A percentile compares a stretch with the other conserved stretches of the same genome.
These are phyloP conservation scores for Aspergillus puulaauensis DNA, from an alignment of 2,329 filamentous ascomycete species.

Conservation along the genomic window DNA sequence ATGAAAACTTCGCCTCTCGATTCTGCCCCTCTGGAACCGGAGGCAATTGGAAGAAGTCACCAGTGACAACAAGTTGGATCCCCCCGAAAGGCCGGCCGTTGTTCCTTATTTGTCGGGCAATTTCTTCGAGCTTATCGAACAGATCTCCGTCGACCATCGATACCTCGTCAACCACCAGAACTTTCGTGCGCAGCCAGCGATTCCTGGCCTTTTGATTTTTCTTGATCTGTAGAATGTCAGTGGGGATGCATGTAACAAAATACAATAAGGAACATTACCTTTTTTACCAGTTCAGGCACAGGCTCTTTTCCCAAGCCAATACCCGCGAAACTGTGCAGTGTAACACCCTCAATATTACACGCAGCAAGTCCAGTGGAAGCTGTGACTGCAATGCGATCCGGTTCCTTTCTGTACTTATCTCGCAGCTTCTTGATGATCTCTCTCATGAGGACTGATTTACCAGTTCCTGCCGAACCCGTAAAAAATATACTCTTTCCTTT, in stretches of 20 bases:
- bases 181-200: slow-evolving; percentile 84
- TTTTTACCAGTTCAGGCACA: slow-evolving; percentile 76
- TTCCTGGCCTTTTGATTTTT: slow-evolving; percentile 83
- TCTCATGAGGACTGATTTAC: slow-evolving; percentile 93
- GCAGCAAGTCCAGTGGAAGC: slow-evolving; percentile 94
- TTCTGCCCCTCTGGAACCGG: slow-evolving; percentile 76
- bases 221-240: slow-evolving; percentile 57
- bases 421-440: slow-evolving; percentile 82
- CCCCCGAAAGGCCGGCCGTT: slow-evolving; percentile 93
- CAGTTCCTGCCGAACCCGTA: slow-evolving; percentile 91
- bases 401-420: slow-evolving; percentile 71
- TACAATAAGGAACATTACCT: slow-evolving; percentile 41
- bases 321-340: slow-evolving; percentile 91
- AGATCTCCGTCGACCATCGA: slow-evolving; percentile 98
- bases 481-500: slow-evolving; percentile 91
- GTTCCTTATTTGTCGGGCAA: slow-evolving; percentile 81
- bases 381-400: slow-evolving; percentile 85
- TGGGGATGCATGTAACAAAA: not conserved
- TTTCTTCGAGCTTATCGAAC: slow-evolving; percentile 91
- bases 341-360: slow-evolving; percentile 95
- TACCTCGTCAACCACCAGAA: slow-evolving; percentile 88
- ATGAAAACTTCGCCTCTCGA: slow-evolving; percentile 80
- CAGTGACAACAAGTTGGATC: slow-evolving; percentile 92
- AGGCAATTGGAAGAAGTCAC: slow-evolving; percentile 96
- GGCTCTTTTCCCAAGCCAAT: slow-evolving; percentile 94